Conservation (phyloP, 345 rosid species). For the Punica granatum region DNA sequence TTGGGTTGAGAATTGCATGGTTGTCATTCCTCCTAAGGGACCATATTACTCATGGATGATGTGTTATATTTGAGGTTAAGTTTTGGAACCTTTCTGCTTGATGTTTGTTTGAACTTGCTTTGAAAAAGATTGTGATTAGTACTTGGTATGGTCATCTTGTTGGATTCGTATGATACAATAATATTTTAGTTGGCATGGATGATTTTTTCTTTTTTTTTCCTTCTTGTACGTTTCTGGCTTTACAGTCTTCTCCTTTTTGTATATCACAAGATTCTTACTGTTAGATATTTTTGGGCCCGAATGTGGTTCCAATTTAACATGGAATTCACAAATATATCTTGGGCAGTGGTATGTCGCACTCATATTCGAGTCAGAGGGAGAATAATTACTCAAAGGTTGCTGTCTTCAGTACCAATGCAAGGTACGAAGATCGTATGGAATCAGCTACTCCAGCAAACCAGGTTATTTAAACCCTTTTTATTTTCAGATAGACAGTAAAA, state of each 20-base stretch:
- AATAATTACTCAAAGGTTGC: slow-evolving; percentile 47
- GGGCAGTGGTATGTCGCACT: slow-evolving; percentile 80
- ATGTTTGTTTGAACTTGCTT: not conserved
- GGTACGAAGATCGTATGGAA: slow-evolving; percentile 49
- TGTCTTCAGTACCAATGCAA: slow-evolving; percentile 31
- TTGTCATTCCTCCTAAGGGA: not conserved
- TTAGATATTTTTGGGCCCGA: not conserved
- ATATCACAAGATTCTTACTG: not conserved
- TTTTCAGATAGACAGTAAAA: not conserved
- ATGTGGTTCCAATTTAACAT: not conserved
- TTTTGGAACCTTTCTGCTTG: not conserved
- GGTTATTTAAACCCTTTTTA: slow-evolving; percentile 22
- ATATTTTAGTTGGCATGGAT: no score
- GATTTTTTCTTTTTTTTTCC: no score
- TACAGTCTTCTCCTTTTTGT: no score
- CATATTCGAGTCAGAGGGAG: slow-evolving; percentile 77
- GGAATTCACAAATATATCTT: slow-evolving; percentile 1
- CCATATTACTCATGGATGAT: not conserved
- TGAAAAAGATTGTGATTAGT: no score
- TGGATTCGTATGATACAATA: no score
- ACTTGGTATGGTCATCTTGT: no score
- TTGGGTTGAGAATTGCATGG: not conserved
- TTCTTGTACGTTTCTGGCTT: no score
- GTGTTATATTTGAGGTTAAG: not conserved
- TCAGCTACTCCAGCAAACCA: slow-evolving; percentile 34